A percentile compares a stretch with the other conserved stretches of the same genome.
phyloP scores from a whole-genome alignment of 1,284 basidiomycete genomes.

The Cystobasidium sp. region DNA sequence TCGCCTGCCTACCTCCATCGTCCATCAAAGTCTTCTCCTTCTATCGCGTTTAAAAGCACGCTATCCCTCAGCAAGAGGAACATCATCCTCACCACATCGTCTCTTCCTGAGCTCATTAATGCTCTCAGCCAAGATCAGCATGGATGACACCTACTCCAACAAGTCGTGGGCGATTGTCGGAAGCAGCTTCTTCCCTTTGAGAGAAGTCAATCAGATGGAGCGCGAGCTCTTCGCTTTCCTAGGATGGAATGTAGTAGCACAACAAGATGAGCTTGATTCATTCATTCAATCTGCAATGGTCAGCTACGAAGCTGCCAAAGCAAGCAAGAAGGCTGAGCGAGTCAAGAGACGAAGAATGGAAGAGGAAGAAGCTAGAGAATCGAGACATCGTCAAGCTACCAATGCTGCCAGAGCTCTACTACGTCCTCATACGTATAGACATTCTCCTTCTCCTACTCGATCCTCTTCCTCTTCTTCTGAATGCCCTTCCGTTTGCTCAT shows the following conservation, averaged over 20 bases:
- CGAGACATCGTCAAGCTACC: slow-evolving; percentile 41
- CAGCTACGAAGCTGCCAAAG: slow-evolving; percentile 61
- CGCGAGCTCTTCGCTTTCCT: slow-evolving; percentile 89
- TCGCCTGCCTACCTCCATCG: slow-evolving; percentile 77
- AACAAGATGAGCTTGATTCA: slow-evolving; percentile 66
- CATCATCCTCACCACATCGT: slow-evolving; percentile 78
- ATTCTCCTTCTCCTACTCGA: slow-evolving; percentile 29
- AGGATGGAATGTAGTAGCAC: slow-evolving; percentile 85
- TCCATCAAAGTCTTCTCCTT: slow-evolving; percentile 81
- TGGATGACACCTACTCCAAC: slow-evolving; percentile 93
- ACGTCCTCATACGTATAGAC: slow-evolving; percentile 39
- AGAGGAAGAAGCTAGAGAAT: slow-evolving; percentile 37
- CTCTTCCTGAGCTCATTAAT: slow-evolving; percentile 92
- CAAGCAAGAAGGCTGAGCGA: not conserved
- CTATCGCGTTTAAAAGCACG: slow-evolving; percentile 84
- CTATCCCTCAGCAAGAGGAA: slow-evolving; percentile 85
- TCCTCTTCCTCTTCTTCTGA: not conserved
- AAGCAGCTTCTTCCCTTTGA: slow-evolving; percentile 83
- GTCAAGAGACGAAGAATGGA: slow-evolving; percentile 30
- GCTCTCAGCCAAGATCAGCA: slow-evolving; percentile 78
- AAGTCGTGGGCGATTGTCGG: slow-evolving; percentile 94
- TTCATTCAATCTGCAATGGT: slow-evolving; percentile 69
- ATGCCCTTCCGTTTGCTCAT: not conserved
- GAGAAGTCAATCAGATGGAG: slow-evolving; percentile 96
- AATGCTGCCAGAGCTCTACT: slow-evolving; percentile 44